These are phyloP conservation scores for Fomitopsis serialis DNA, from an alignment of 768 basidiomycete species.

Conservation along the genomic window DNA sequence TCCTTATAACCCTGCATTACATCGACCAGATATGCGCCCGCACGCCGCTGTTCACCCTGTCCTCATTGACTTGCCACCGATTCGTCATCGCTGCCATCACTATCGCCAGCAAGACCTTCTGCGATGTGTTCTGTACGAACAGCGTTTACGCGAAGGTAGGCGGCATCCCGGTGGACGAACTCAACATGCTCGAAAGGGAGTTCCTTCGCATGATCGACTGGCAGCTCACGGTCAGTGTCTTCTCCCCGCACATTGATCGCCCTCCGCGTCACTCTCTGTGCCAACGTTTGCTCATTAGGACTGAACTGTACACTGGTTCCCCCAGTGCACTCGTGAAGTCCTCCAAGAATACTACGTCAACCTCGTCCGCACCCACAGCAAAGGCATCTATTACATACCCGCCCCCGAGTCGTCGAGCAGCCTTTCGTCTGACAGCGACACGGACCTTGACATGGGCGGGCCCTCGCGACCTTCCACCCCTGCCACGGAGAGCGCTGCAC, in stretches of 20 bases:
- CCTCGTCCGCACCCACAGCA: constrained; percentile 81
- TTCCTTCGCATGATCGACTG: constrained; percentile 91
- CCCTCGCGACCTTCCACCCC: constrained; percentile 53
- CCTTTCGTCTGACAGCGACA: constrained; percentile 46
- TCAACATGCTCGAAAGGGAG: constrained; percentile 93
- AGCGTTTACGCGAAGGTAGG: constrained; percentile 94
- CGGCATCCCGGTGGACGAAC: constrained; percentile 85
- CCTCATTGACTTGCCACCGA: constrained; percentile 94
- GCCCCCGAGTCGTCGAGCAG: constrained; percentile 30
- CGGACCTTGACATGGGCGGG: constrained; percentile 38
- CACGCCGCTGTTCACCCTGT: constrained; percentile 84
- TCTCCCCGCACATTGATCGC: neutral
- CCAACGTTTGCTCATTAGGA: neutral
- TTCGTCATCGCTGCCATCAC: constrained; percentile 94
- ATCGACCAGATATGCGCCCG: constrained; percentile 92
- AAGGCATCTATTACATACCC: constrained; percentile 47
- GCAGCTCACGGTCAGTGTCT: constrained; percentile 78
- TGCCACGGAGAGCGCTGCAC: constrained; percentile 21
- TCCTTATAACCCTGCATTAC: constrained; percentile 81
- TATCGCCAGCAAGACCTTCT: constrained; percentile 90
- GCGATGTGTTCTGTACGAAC: constrained; percentile 95
- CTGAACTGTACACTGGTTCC: constrained; percentile 17
- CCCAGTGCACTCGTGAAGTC: constrained; percentile 85
- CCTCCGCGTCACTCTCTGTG: neutral
- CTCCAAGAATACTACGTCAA: constrained; percentile 94